These are phyloP conservation scores for Physcia stellaris DNA, from an alignment of 495 filamentous ascomycete genomes.

Conservation along the genomic window DNA sequence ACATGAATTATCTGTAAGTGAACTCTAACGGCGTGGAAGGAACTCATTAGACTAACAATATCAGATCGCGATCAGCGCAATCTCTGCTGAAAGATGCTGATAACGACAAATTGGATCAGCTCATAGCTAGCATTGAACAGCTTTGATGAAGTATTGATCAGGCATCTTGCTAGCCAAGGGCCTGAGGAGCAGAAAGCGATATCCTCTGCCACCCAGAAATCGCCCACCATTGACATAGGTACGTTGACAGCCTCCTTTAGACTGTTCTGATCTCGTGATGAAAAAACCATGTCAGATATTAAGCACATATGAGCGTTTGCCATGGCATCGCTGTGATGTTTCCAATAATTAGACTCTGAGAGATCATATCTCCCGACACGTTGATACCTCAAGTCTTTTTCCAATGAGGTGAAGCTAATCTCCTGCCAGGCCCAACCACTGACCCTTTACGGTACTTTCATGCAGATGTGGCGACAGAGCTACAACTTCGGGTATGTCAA, in stretches of 20 bases:
- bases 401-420: not conserved
- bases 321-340: conserved; percentile 7
- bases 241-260: not conserved
- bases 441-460: too few relatives aligned
- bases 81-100: not conserved
- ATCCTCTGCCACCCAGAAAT: not conserved
- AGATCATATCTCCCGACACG: not conserved
- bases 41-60: conserved; percentile 1
- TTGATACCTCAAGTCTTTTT: not conserved
- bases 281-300: conserved; percentile 9
- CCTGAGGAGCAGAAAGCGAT: not conserved
- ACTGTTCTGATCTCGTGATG: conserved; percentile 4
- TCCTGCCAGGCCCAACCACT: too few relatives aligned
- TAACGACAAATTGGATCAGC: conserved; percentile 8
- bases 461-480: too few relatives aligned
- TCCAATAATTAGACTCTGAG: conserved; percentile 13
- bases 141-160: too few relatives aligned
- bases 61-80: conserved; percentile 10
- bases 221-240: not conserved
- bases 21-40: not conserved
- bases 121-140: conserved; percentile 16
- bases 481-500: too few relatives aligned
- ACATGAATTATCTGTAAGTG: conserved; percentile 27
- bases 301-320: conserved; percentile 5
- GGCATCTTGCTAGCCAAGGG: not conserved